Evolutionary conservation across 495 filamentous ascomycete species (phyloP).

Genomic region (Oleoguttula mirabilis): DNA sequence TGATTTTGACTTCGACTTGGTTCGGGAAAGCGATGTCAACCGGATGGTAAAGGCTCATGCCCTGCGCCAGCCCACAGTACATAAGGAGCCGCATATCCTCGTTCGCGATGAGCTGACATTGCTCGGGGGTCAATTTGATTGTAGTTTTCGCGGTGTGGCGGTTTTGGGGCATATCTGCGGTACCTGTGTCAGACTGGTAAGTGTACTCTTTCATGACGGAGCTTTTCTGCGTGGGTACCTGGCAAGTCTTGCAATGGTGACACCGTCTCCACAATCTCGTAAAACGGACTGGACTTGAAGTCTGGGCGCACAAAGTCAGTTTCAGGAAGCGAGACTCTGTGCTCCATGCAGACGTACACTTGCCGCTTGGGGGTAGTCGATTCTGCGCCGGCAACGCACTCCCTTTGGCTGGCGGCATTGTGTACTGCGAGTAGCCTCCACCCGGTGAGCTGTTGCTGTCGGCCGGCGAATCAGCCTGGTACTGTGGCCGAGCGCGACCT

Average conservation of each 20-base stretch:
- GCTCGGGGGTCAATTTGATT: conserved; percentile 40
- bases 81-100: conserved; percentile 62
- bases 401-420: too few species aligned
- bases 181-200: conserved; percentile 16
- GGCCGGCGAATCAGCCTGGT: too few species aligned
- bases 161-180: conserved; percentile 32
- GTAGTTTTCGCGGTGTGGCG: conserved; percentile 41
- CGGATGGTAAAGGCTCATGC: conserved; percentile 42
- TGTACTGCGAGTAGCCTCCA: too few species aligned
- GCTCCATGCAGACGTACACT: conserved; percentile 11
- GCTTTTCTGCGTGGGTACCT: conserved; percentile 16
- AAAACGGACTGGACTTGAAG: conserved; percentile 30
- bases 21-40: conserved; percentile 78
- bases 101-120: conserved; percentile 37
- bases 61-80: conserved; percentile 56
- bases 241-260: conserved; percentile 21
- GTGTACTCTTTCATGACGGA: conserved; percentile 1
- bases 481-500: conserved; percentile 1
- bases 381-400: conserved; percentile 8
- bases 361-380: neutral
- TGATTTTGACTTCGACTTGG: conserved; percentile 84
- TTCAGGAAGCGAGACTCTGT: too few species aligned
- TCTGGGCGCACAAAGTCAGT: too few species aligned
- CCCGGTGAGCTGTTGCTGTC: too few species aligned
- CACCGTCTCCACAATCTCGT: conserved; percentile 25